These are phyloP conservation scores for Limnomonas spitsbergensis DNA, from an alignment of 139 green algal genomes.

Conservation along the genomic window DNA sequence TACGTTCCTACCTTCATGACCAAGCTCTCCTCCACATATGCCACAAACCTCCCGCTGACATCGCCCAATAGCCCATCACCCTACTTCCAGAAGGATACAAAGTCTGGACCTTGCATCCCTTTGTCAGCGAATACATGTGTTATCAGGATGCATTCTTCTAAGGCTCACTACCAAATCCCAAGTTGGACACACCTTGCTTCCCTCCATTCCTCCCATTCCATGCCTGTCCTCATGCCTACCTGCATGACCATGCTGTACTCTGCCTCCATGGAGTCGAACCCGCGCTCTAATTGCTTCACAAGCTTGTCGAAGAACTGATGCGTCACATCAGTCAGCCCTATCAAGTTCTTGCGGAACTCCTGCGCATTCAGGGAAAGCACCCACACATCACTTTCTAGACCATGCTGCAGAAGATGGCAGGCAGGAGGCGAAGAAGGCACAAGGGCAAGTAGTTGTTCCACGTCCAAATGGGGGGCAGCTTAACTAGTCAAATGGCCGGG, in stretches of 20 bases:
- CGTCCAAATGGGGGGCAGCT: too few species aligned
- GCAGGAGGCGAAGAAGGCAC: too few species aligned
- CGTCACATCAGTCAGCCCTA: slow-evolving; percentile 87
- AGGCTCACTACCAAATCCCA: neutral
- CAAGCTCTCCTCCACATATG: too few species aligned
- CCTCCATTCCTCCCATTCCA: neutral
- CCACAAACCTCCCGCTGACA: too few species aligned
- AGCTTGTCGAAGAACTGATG: slow-evolving; percentile 85
- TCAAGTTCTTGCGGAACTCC: slow-evolving; percentile 77
- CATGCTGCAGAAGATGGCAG: too few species aligned
- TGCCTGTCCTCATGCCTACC: neutral
- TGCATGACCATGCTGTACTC: slow-evolving; percentile 33
- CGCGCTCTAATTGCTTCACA: slow-evolving; percentile 78
- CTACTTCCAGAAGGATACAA: too few species aligned
- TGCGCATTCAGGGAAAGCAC: slow-evolving; percentile 15
- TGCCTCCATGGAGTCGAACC: slow-evolving; percentile 62
- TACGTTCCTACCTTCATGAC: too few species aligned
- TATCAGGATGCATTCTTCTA: neutral
- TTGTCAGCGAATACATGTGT: neutral
- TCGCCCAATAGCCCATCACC: too few species aligned
- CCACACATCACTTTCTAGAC: too few species aligned
- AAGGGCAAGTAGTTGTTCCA: too few species aligned
- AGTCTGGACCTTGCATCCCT: too few species aligned
- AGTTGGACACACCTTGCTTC: neutral
- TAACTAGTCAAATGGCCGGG: too few species aligned